Evolutionary conservation across 805 yeast species (phyloP), one percentile per base, ranked within the genome.

Genomic region (Ogataea dorogensis): DNA sequence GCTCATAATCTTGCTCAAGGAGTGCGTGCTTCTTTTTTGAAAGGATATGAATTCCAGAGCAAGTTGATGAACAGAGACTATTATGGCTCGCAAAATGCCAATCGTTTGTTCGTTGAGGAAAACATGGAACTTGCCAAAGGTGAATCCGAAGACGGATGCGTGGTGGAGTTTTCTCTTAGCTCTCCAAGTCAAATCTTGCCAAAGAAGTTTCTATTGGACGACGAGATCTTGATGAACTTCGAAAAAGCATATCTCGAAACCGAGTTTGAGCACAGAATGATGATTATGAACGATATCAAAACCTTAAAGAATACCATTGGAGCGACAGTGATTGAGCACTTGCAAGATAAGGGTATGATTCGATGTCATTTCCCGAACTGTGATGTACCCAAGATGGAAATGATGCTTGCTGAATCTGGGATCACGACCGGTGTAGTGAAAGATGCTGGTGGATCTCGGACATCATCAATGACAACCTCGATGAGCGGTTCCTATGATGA

Each of bases 351-450:
- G 35, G 52, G 61, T 19, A 49, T 78, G 9, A 46, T 57, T 31
- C 54, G 59, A 44, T 33, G 63, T 81, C 46, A 75, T 81, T 85
- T 86, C 62, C 87, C 91, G 21, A 84, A 82, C 54, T 70, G 82
- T 41, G 86, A 82, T 42, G 59, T 69, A 5, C 63, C 56, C 5
- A 77, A 77, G 46, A 73, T 84, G 48, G 81, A 79, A 48, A 42
- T 45, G 14, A 58, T 84, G 41, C 59, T 83, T 41, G 53, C 67
- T 24, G 93, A 83, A 28, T 66, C 75, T 42, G 82, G 75, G 16
- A 74, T 84, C 5, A 55, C 71, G 2, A 67, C 72, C 8, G 89
- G 88, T 2, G 59, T 69, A 16, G 77, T 82, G 12, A 40, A 25
- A 22, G 24, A 15, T 27, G 18, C 4, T 10, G 39, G 15, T 10